Evolutionary conservation across 2,329 filamentous ascomycete genomes (phyloP).

Genomic region (Bertia moriformis): DNA sequence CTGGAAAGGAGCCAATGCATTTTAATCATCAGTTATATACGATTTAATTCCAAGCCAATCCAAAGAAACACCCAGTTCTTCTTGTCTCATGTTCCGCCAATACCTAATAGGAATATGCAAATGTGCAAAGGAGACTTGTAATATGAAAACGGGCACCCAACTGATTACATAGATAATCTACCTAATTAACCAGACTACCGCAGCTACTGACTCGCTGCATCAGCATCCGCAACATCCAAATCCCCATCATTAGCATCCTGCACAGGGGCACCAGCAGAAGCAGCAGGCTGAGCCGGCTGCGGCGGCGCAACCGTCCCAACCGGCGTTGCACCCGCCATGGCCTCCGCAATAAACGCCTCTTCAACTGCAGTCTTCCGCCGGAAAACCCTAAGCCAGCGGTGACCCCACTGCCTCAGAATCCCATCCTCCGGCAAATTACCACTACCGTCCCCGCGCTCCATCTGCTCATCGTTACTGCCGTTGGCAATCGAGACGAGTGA

Average conservation of each 20-base stretch:
- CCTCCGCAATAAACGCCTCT: constrained; percentile 28
- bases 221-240: not conserved
- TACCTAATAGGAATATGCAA: no score
- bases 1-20: no score
- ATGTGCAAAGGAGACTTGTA: no score
- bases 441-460: constrained; percentile 35
- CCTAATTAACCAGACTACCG: no score
- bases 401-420: constrained; percentile 49
- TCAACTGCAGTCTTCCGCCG: constrained; percentile 52
- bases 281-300: not conserved
- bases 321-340: constrained; percentile 1
- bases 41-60: no score
- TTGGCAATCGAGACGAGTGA: constrained; percentile 39
- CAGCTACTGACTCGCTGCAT: no score
- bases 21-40: no score
- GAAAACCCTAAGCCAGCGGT: constrained; percentile 54
- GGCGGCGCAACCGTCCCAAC: not conserved
- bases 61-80: no score
- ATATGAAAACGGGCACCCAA: no score
- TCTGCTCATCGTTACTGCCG: constrained; percentile 41
- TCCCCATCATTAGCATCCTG: not conserved
- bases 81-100: no score
- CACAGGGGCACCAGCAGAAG: not conserved
- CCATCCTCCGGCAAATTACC: constrained; percentile 32
- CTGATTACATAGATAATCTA: no score